phyloP scores from a whole-genome alignment of 2,329 filamentous ascomycete species.

The Colletotrichum caudatum region DNA sequence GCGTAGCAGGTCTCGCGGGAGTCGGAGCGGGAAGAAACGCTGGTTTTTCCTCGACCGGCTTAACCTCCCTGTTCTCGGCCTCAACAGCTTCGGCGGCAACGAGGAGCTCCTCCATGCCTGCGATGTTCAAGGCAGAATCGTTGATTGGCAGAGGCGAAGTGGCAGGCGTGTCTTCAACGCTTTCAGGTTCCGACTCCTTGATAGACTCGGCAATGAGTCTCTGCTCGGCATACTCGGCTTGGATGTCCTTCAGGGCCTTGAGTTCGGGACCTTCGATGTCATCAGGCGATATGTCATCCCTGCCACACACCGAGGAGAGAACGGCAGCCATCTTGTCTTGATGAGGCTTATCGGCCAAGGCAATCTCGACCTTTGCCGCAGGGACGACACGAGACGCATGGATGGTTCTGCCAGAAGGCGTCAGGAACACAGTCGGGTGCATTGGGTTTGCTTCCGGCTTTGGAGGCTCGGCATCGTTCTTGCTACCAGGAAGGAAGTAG shows the following conservation, averaged over 20 bases:
- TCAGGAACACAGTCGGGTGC: conserved; percentile 63
- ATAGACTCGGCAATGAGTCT: conserved; percentile 37
- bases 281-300: conserved; percentile 49
- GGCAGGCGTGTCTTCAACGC: conserved; percentile 43
- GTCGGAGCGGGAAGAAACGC: conserved; percentile 30
- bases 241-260: conserved; percentile 49
- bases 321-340: conserved; percentile 47
- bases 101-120: conserved; percentile 34
- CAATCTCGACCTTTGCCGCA: conserved; percentile 45
- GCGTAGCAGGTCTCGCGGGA: conserved; percentile 35
- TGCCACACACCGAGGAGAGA: conserved; percentile 55
- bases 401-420: conserved; percentile 60
- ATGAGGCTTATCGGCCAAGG: conserved; percentile 30
- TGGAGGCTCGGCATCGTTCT: conserved; percentile 58
- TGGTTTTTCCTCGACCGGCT: conserved; percentile 31
- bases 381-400: conserved; percentile 59
- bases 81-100: conserved; percentile 32
- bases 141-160: conserved; percentile 39
- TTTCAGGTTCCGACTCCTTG: conserved; percentile 46
- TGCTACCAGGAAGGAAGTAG: conserved; percentile 62
- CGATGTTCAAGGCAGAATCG: conserved; percentile 34
- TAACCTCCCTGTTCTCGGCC: conserved; percentile 14
- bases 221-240: conserved; percentile 29
- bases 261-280: conserved; percentile 52
- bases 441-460: conserved; percentile 57